These are phyloP conservation scores for Podospora appendiculata DNA, from an alignment of 495 filamentous ascomycete species.

Conservation along the genomic window DNA sequence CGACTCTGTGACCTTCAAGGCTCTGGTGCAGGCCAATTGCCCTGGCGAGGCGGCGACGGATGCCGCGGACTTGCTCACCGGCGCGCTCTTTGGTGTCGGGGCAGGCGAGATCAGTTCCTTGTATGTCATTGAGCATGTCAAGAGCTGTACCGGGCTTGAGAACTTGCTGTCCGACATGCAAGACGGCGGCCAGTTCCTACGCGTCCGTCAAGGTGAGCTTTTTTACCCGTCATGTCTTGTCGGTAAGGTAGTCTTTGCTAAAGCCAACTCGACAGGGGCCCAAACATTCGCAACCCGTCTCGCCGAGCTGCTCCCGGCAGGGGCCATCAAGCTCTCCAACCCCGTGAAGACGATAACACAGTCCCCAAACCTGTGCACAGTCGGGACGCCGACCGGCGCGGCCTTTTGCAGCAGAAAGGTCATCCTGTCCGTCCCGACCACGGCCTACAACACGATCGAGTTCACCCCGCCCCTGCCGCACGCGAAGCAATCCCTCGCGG, in stretches of 20 bases:
- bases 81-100: slow-evolving; percentile 38
- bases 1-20: slow-evolving; percentile 27
- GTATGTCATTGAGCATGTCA: slow-evolving; percentile 45
- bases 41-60: slow-evolving; percentile 14
- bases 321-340: background rate
- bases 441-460: slow-evolving; percentile 22
- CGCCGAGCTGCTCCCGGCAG: background rate
- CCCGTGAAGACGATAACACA: slow-evolving; percentile 3
- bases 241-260: background rate
- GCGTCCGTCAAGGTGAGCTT: slow-evolving; percentile 29
- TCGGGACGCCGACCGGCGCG: background rate
- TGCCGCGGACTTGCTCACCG: slow-evolving; percentile 27
- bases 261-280: background rate
- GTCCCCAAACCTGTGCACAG: background rate
- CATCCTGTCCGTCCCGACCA: slow-evolving; percentile 29
- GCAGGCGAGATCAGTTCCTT: slow-evolving; percentile 33
- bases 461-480: slow-evolving; percentile 19
- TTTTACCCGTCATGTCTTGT: background rate
- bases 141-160: slow-evolving; percentile 32
- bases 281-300: slow-evolving; percentile 1
- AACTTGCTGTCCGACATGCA: slow-evolving; percentile 34
- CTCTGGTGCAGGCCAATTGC: slow-evolving; percentile 14
- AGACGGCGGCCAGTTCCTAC: slow-evolving; percentile 37
- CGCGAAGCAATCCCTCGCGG: slow-evolving; percentile 3
- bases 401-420: slow-evolving; percentile 25